phyloP scores from a whole-genome alignment of 257 asterid species.

The Cordia subcordata region DNA sequence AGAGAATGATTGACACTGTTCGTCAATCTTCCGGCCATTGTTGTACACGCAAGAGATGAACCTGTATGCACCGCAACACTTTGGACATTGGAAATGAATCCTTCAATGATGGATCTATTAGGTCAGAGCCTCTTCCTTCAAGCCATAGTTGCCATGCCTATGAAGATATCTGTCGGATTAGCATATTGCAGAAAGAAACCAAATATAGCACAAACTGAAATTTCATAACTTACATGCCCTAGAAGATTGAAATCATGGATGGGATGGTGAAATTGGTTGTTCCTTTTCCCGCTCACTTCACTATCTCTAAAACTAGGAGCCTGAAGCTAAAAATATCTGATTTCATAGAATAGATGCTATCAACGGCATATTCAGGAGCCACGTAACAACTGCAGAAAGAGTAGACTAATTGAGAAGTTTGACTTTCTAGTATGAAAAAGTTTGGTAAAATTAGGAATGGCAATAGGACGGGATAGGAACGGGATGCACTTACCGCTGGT shows the following conservation, averaged over 20 bases:
- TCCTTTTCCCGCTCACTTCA: constrained; percentile 28
- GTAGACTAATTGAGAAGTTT: no score
- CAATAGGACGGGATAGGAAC: no score
- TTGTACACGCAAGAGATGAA: constrained; percentile 25
- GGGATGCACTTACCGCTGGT: no score
- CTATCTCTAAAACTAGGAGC: constrained; percentile 28
- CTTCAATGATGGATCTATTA: constrained; percentile 14
- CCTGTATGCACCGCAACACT: constrained; percentile 20
- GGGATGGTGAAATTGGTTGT: constrained; percentile 18
- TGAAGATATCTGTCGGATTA: not conserved
- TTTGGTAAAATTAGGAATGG: no score
- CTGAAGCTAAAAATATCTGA: constrained; percentile 46
- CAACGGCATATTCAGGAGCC: constrained; percentile 36
- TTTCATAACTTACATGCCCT: constrained; percentile 24
- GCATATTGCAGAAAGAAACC: not conserved
- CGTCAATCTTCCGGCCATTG: constrained; percentile 19
- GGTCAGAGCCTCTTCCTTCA: constrained; percentile 28
- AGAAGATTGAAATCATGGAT: constrained; percentile 24
- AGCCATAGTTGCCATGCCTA: constrained; percentile 35
- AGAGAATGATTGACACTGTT: constrained; percentile 16
- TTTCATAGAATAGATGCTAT: constrained; percentile 30
- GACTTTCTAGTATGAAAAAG: not conserved
- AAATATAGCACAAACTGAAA: not conserved
- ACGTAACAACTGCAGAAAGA: constrained; percentile 27
- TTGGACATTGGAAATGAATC: not conserved